Percentiles rank a stretch among this genome's conserved stretches.
These are phyloP conservation scores for Hyphopichia pseudoburtonii DNA, from an alignment of 1,139 yeast genomes.

Conservation along the genomic window DNA sequence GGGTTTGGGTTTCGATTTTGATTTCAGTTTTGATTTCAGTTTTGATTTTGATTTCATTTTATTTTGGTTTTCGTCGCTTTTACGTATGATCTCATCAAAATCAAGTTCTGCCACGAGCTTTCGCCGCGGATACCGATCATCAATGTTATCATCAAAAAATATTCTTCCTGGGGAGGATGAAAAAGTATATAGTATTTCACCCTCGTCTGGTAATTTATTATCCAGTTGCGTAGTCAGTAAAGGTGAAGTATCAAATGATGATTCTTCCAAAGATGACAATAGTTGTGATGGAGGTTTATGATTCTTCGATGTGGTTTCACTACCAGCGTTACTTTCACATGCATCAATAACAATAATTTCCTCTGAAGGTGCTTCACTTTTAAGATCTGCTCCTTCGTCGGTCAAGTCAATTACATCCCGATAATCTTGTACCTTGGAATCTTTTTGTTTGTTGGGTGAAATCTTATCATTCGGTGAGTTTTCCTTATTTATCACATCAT, in stretches of 20 bases:
- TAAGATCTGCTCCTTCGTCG: conserved; percentile 13
- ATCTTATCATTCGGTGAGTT: too few relatives aligned
- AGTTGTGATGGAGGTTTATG: too few relatives aligned
- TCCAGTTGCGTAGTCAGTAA: too few relatives aligned
- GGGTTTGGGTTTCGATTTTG: background rate
- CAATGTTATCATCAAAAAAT: conserved; percentile 19
- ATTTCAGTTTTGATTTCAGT: background rate
- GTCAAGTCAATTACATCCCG: conserved; percentile 26
- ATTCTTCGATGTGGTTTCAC: too few relatives aligned
- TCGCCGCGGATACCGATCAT: conserved; percentile 21
- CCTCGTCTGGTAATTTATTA: conserved; percentile 8
- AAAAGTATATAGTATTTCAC: conserved; percentile 18
- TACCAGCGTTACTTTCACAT: conserved; percentile 12
- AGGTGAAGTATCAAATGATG: too few relatives aligned
- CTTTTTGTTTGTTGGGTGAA: background rate
- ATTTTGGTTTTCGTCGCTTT: conserved; percentile 10
- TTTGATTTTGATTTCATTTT: background rate
- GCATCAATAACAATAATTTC: conserved; percentile 27
- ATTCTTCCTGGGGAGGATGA: conserved; percentile 24
- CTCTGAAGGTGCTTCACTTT: conserved; percentile 8
- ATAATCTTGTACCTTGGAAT: conserved; percentile 10
- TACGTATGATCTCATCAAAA: conserved; percentile 23
- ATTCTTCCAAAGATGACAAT: too few relatives aligned
- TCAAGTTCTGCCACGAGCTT: conserved; percentile 26
- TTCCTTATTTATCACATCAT: too few relatives aligned